Evolutionary conservation across 768 basidiomycete species (phyloP).

Genomic region (Gloeopeniophorella convolvens): DNA sequence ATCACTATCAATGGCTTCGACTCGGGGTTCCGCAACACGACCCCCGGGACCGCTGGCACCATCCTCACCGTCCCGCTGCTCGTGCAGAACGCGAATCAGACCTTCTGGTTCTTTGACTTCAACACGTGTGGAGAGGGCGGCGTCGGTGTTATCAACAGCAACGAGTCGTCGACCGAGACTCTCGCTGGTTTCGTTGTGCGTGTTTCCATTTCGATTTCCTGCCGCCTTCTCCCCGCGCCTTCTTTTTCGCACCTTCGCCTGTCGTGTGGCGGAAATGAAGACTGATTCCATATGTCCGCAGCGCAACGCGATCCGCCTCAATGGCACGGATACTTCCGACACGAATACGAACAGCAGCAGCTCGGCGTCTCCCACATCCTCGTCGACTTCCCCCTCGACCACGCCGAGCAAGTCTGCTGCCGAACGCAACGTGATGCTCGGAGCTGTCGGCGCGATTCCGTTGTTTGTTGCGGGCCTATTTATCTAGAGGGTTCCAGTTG

Average conservation of each 20-base stretch:
- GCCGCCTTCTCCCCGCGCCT: slow-evolving; percentile 4
- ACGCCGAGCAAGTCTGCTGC: slow-evolving; percentile 5
- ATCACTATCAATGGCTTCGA: slow-evolving; percentile 51
- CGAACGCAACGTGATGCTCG: not conserved
- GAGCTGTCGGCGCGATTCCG: slow-evolving; percentile 6
- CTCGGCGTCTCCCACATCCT: slow-evolving; percentile 14
- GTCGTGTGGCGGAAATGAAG: not conserved
- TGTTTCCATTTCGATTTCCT: slow-evolving; percentile 2
- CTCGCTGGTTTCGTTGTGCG: slow-evolving; percentile 40
- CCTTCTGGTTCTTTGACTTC: slow-evolving; percentile 58
- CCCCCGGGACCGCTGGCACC: slow-evolving; percentile 41
- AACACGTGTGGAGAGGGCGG: slow-evolving; percentile 50
- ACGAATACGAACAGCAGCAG: slow-evolving; percentile 1
- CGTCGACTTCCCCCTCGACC: slow-evolving; percentile 10
- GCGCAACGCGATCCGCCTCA: slow-evolving; percentile 53
- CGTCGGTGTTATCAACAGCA: slow-evolving; percentile 56
- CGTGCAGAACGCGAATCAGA: slow-evolving; percentile 33
- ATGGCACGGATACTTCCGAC: slow-evolving; percentile 36
- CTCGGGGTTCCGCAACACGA: slow-evolving; percentile 44
- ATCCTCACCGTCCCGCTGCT: slow-evolving; percentile 40
- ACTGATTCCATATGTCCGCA: slow-evolving; percentile 23
- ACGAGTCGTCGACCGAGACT: slow-evolving; percentile 35
- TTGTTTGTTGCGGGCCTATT: slow-evolving; percentile 13
- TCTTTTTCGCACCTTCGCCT: not conserved
- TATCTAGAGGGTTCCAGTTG: not conserved